Evolutionary conservation across 2,329 filamentous ascomycete genomes (phyloP).

Genomic region (Lomentospora prolificans): DNA sequence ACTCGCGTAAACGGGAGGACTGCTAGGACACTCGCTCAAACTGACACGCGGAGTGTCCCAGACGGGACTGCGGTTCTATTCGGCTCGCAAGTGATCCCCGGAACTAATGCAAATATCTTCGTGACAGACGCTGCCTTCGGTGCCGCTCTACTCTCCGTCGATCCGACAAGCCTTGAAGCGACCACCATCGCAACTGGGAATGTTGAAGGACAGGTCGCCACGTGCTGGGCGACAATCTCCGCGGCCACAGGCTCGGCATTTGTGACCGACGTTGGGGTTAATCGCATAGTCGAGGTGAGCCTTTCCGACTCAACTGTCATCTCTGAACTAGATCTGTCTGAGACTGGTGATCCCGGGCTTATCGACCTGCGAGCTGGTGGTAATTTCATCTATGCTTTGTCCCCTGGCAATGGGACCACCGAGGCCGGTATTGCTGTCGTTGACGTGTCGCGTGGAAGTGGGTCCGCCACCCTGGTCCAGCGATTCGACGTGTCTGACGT

Average conservation of each 20-base stretch:
- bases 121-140: constrained; percentile 51
- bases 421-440: constrained; percentile 27
- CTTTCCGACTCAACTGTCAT: constrained; percentile 36
- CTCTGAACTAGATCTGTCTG: constrained; percentile 28
- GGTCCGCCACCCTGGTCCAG: constrained; percentile 20
- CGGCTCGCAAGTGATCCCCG: too few relatives aligned
- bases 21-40: too few relatives aligned
- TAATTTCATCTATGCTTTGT: constrained; percentile 46
- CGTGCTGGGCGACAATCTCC: constrained; percentile 48
- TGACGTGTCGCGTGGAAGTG: constrained; percentile 16
- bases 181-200: constrained; percentile 26
- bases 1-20: too few relatives aligned
- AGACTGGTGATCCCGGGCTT: constrained; percentile 40
- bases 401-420: constrained; percentile 37
- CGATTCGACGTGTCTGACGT: constrained; percentile 19
- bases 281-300: constrained; percentile 48
- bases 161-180: constrained; percentile 20
- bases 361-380: constrained; percentile 45
- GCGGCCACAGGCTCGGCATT: constrained; percentile 39
- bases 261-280: constrained; percentile 43
- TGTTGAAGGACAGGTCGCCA: constrained; percentile 41
- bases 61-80: too few relatives aligned
- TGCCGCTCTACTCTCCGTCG: constrained; percentile 35
- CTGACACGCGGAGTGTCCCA: too few relatives aligned
- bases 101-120: constrained; percentile 35